phyloP scores from a whole-genome alignment of 108 stramenopile genomes.

The Chaetoceros tenuissimus region DNA sequence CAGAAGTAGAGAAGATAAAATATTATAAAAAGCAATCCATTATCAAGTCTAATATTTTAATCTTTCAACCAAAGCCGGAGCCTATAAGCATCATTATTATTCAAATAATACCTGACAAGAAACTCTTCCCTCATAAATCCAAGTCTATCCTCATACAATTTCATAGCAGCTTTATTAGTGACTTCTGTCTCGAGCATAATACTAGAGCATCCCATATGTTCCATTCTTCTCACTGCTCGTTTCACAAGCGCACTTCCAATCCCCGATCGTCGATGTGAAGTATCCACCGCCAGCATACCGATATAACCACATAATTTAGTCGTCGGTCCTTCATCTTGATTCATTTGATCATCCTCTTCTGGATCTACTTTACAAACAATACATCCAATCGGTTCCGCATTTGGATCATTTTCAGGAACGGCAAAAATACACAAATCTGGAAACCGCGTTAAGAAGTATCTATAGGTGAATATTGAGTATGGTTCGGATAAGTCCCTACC shows the following conservation, averaged over 20 bases:
- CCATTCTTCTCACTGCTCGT: constrained; percentile 58
- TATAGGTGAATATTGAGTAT: constrained; percentile 85
- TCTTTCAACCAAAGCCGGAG: constrained; percentile 67
- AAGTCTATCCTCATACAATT: constrained; percentile 70
- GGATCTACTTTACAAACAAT: constrained; percentile 81
- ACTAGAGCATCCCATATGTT: constrained; percentile 42
- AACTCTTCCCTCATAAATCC: constrained; percentile 82
- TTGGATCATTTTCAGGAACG: constrained; percentile 24
- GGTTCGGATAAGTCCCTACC: constrained; percentile 77
- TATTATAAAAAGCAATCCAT: too few relatives aligned
- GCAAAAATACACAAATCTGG: constrained; percentile 81
- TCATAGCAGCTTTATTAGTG: constrained; percentile 57
- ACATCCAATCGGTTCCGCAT: constrained; percentile 80
- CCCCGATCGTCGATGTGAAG: constrained; percentile 60
- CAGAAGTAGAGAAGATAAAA: too few relatives aligned
- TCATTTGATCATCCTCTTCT: constrained; percentile 24
- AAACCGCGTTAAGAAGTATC: constrained; percentile 78
- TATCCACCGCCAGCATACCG: constrained; percentile 78
- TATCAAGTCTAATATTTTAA: too few relatives aligned
- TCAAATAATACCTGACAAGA: constrained; percentile 78
- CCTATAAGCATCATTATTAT: constrained; percentile 82
- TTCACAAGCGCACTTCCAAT: constrained; percentile 67
- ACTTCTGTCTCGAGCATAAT: constrained; percentile 74
- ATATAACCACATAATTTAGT: constrained; percentile 34
- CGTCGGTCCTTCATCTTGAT: background rate